These are phyloP conservation scores for Candida pini DNA, from an alignment of 805 yeast species.

Conservation along the genomic window DNA sequence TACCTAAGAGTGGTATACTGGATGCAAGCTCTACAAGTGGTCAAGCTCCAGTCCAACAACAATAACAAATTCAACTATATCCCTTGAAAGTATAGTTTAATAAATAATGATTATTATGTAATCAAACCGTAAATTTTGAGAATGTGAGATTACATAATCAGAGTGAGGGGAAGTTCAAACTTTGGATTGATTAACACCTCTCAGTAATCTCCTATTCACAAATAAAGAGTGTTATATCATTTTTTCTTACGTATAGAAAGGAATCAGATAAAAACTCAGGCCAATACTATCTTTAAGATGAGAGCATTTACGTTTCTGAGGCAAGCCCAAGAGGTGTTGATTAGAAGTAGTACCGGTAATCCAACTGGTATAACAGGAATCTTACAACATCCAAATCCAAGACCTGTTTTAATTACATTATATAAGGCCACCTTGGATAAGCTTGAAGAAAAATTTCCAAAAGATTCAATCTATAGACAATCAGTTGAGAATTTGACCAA, in stretches of 20 bases:
- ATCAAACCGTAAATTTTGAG: no score
- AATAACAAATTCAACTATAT: slow-evolving; percentile 1
- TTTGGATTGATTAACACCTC: no score
- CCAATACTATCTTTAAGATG: no score
- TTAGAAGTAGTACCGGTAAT: slow-evolving; percentile 54
- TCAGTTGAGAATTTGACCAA: slow-evolving; percentile 68
- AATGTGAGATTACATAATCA: no score
- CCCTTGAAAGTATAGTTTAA: background rate
- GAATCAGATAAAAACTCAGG: no score
- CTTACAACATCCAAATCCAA: slow-evolving; percentile 75
- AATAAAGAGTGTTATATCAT: no score
- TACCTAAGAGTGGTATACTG: slow-evolving; percentile 20
- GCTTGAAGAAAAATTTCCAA: slow-evolving; percentile 58
- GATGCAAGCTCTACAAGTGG: no score
- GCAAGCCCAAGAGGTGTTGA: slow-evolving; percentile 42
- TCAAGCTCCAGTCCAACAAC: no score
- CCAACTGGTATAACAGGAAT: slow-evolving; percentile 83
- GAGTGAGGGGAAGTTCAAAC: no score
- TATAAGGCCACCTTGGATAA: slow-evolving; percentile 64
- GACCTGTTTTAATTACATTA: slow-evolving; percentile 67
- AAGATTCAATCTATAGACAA: slow-evolving; percentile 67
- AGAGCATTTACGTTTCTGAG: slow-evolving; percentile 28
- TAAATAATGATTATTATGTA: no score
- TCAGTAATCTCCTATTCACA: no score
- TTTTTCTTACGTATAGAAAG: no score